Evolutionary conservation across 495 filamentous ascomycete genomes (phyloP).

Genomic region (Thozetella sp.): DNA sequence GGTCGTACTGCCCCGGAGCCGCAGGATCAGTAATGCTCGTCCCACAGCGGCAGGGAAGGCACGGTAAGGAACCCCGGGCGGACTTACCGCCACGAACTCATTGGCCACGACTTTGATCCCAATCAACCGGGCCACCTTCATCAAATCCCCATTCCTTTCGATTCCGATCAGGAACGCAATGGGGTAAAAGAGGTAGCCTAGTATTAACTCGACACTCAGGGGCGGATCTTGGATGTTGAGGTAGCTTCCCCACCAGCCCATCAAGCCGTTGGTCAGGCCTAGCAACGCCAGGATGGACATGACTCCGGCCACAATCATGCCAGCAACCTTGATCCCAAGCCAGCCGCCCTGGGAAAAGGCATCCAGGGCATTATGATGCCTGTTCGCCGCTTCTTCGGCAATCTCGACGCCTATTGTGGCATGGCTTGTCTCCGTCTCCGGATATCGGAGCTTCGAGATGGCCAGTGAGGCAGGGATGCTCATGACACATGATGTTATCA

Average conservation of each 20-base stretch:
- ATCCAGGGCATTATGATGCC: conserved; percentile 71
- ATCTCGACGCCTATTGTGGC: conserved; percentile 75
- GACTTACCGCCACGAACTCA: conserved; percentile 63
- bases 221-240: conserved; percentile 66
- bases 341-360: conserved; percentile 81
- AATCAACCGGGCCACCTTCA: conserved; percentile 75
- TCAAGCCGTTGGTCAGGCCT: conserved; percentile 57
- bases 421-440: conserved; percentile 76
- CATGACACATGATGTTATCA: conserved; percentile 84
- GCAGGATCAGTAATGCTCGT: conserved; percentile 19
- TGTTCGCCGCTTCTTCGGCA: conserved; percentile 66
- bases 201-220: conserved; percentile 71
- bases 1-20: conserved; percentile 38
- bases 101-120: conserved; percentile 77
- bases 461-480: conserved; percentile 81
- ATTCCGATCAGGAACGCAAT: conserved; percentile 82
- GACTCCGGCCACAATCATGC: conserved; percentile 83
- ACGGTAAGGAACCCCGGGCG: too few relatives aligned
- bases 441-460: conserved; percentile 78
- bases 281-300: conserved; percentile 71
- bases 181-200: conserved; percentile 81
- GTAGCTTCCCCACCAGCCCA: conserved; percentile 86
- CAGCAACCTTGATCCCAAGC: conserved; percentile 79
- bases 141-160: conserved; percentile 49
- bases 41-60: too few relatives aligned